Evolutionary conservation across 192 early-diverging fungal genomes (phyloP), one percentile per base, ranked within the genome.

Genomic region (Coemansia sp.): DNA sequence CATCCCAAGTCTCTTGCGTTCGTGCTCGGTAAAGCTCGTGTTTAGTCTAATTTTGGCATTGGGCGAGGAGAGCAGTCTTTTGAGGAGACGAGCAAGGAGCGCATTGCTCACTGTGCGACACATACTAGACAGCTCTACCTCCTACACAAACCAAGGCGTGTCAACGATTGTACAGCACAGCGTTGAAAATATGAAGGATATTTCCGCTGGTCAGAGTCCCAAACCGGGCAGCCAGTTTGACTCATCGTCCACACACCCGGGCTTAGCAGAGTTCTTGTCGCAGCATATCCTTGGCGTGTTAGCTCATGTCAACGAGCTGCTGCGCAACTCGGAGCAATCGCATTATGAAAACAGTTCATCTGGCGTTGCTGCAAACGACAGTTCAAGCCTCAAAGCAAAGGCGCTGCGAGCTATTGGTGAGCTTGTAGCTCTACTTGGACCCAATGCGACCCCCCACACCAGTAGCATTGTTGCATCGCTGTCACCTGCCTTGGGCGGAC

Each of bases 291-390:
- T 82, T 8, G 75, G 81, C 2, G 70, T 82, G 23, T 59, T 82
- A 31, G 81, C 81, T 20, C 77, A 82, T 51, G 67, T 82, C 58
- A 82, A 82, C 61, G 75, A 82, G 56, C 55, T 82, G 0, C 59
- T 82, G 46, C 71, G 75, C 9, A 69, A 78, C 52, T 42, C 61
- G 1, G 67, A 68, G 23, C 39, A 35, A 23, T 6, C 31, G 2
- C 48, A 45, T n/a, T 43, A 57, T 8, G 3, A 29, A 20, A 8
- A 16, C 15, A 34, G 35, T 9, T 31, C 16, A 6, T 8, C 62
- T 7, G 39, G 30, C 52, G 25, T 8, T 29, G 43, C 37, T 20
- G 43, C 34, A 4, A 28, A 23, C 33, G 56, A 59, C n/a, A 67
- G 62, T 10, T 58, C 49, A 61, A 53, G 62, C 7, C 34, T 29